Conservation (phyloP, 768 basidiomycete genomes). For the Mycena leptocephala region DNA sequence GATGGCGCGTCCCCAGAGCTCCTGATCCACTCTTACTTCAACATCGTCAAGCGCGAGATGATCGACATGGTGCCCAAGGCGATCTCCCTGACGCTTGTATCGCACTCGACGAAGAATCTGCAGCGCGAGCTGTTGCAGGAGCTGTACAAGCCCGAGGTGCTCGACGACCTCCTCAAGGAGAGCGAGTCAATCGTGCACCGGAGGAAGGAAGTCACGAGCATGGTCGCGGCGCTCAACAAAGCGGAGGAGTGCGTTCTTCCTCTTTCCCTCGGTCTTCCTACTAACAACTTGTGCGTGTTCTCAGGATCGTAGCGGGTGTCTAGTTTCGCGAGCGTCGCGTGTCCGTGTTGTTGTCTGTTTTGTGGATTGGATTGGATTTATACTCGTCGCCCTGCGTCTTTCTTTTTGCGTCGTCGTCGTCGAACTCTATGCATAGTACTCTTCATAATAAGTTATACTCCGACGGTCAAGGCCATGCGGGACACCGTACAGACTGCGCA, state of each 20-base stretch:
- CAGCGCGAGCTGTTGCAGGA: constrained; percentile 96
- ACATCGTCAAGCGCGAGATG: constrained; percentile 99
- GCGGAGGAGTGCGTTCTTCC: constrained; percentile 89
- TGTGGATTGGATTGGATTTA: constrained; percentile 3
- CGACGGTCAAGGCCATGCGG: background rate
- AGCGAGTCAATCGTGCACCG: constrained; percentile 91
- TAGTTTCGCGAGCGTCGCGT: constrained; percentile 72
- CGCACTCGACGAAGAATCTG: constrained; percentile 93
- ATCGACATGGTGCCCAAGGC: constrained; percentile 99
- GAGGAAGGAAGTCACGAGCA: constrained; percentile 94
- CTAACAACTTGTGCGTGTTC: constrained; percentile 22
- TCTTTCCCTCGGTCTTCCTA: constrained; percentile 10
- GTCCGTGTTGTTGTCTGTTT: background rate
- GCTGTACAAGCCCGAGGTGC: constrained; percentile 96
- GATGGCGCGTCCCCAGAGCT: constrained; percentile 71
- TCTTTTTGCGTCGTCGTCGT: background rate
- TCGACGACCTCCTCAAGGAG: constrained; percentile 96
- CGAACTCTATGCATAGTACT: constrained; percentile 30
- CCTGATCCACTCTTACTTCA: constrained; percentile 97
- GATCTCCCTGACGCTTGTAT: constrained; percentile 92
- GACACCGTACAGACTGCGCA: background rate
- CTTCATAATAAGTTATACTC: constrained; percentile 25
- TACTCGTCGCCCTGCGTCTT: background rate
- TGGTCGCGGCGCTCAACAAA: constrained; percentile 96
- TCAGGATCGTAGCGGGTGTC: constrained; percentile 78